phyloP scores from a whole-genome alignment of 2,329 filamentous ascomycete genomes.

The Penicillium sp. region DNA sequence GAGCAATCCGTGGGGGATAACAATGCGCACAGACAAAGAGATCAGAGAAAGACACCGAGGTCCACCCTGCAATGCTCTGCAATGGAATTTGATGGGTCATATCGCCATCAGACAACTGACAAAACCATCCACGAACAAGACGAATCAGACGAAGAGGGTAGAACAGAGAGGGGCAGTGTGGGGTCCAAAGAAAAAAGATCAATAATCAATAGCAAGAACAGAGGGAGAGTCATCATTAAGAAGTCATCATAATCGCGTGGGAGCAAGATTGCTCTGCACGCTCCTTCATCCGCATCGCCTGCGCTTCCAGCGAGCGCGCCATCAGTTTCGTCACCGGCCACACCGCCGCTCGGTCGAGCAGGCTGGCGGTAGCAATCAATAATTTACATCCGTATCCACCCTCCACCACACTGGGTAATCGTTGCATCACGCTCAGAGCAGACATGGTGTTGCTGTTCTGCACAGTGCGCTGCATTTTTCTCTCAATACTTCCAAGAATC shows the following conservation, averaged over 20 bases:
- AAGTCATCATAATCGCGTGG: constrained; percentile 23
- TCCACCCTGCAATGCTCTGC: too few species aligned
- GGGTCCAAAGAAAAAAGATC: neutral
- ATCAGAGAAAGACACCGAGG: too few species aligned
- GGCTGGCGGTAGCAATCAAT: constrained; percentile 73
- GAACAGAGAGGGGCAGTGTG: neutral
- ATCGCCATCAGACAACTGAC: too few species aligned
- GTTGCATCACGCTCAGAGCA: constrained; percentile 45
- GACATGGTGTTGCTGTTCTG: constrained; percentile 51
- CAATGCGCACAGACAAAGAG: too few species aligned
- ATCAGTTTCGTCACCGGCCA: constrained; percentile 82
- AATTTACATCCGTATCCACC: constrained; percentile 81
- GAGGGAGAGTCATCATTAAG: constrained; percentile 16
- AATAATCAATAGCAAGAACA: constrained; percentile 1
- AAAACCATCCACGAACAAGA: constrained; percentile 9
- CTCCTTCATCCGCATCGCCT: constrained; percentile 58
- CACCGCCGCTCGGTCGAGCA: constrained; percentile 81
- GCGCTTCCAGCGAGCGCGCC: constrained; percentile 59
- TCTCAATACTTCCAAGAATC: constrained; percentile 68
- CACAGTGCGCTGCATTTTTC: constrained; percentile 64
- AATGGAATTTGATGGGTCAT: too few species aligned
- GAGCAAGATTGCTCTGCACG: constrained; percentile 41
- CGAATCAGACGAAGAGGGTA: neutral
- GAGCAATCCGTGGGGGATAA: neutral
- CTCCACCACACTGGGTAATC: constrained; percentile 54